Evolutionary conservation across 169 alveolate genomes (phyloP), one percentile per base, ranked within the genome.

Genomic region (Hammondia hammondi): DNA sequence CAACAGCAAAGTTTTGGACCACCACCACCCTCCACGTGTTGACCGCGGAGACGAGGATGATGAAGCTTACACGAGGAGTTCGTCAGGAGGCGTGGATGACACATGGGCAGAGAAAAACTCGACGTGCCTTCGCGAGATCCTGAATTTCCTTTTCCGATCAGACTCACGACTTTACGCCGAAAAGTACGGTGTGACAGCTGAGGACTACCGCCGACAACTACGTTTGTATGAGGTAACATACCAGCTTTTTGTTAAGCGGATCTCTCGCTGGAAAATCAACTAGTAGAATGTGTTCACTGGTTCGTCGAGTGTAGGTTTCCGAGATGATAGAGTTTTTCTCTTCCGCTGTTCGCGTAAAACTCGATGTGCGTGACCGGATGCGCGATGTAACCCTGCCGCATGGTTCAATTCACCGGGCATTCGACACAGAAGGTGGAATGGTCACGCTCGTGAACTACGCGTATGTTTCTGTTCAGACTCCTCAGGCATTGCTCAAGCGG

Each of bases 161-260:
- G 95, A 93, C 84, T 93, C 95, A 37, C 81, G 95, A 3, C 72
- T 48, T 72, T 93, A 93, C 90, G 88, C 93, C 12, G 67, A 72
- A 29, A 85, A n/a, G n/a, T 57, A 67, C 77, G 93, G 93, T 46
- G 95, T 85, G 77, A 71, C 89, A 17, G 4, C 93, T 9, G 52
- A 72, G n/a, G 93, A 87, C 90, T 93, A 93, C 91, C 92, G 91
- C 70, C 46, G 73, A 35, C 39, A 77, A 43, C 71, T 87, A 21
- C 71, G 24, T 29, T 48, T 85, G 27, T 93, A 85, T 70, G 48
- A 70, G 61, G 95, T 93, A 39, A 77, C 61, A 52, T 1, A 52
- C 24, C 10, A 4, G 61, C 61, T 14, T 52, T 52, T 14, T 52
- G 61, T 52, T 7, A 14, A 52, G 19, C 19, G 61, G 61, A 52